Evolutionary conservation across 805 yeast species (phyloP).

Genomic region (Ogataea trehaloabstinens): DNA sequence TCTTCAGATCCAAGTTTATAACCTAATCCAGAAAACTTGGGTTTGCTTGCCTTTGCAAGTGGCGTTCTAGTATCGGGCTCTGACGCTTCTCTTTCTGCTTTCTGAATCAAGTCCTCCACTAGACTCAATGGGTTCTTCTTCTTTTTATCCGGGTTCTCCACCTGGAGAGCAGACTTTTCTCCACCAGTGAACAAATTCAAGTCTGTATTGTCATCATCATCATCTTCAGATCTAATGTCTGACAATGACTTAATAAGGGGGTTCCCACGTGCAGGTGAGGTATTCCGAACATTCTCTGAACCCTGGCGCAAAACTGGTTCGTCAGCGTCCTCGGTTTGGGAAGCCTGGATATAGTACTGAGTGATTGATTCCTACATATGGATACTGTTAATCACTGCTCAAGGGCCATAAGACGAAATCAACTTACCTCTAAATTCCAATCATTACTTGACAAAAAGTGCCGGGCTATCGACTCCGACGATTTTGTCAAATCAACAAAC

Average conservation of each 20-base stretch:
- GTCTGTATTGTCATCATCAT: constrained; percentile 34
- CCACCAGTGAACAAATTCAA: constrained; percentile 52
- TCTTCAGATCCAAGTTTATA: constrained; percentile 50
- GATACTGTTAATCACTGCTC: constrained; percentile 1
- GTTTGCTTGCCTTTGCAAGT: constrained; percentile 24
- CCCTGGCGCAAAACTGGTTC: background rate
- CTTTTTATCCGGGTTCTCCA: constrained; percentile 60
- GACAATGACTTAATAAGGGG: constrained; percentile 32
- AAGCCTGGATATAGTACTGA: constrained; percentile 24
- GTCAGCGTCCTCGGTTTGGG: constrained; percentile 11
- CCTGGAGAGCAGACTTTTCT: constrained; percentile 76
- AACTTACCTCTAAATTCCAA: constrained; percentile 27
- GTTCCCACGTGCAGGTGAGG: constrained; percentile 1
- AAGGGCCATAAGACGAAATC: background rate
- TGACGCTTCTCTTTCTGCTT: constrained; percentile 63
- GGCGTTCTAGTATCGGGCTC: constrained; percentile 38
- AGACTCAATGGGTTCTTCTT: constrained; percentile 38
- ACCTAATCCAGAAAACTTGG: constrained; percentile 49
- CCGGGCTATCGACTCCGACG: constrained; percentile 37
- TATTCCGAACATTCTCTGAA: constrained; percentile 1
- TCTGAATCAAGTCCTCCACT: constrained; percentile 58
- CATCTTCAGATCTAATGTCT: constrained; percentile 32
- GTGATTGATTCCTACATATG: constrained; percentile 23
- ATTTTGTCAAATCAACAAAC: constrained; percentile 38
- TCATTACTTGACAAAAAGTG: constrained; percentile 34